A percentile compares a stretch with the other conserved stretches of the same genome.
Evolutionary conservation across 768 basidiomycete genomes (phyloP).

Genomic region (Lactifluus volemus): DNA sequence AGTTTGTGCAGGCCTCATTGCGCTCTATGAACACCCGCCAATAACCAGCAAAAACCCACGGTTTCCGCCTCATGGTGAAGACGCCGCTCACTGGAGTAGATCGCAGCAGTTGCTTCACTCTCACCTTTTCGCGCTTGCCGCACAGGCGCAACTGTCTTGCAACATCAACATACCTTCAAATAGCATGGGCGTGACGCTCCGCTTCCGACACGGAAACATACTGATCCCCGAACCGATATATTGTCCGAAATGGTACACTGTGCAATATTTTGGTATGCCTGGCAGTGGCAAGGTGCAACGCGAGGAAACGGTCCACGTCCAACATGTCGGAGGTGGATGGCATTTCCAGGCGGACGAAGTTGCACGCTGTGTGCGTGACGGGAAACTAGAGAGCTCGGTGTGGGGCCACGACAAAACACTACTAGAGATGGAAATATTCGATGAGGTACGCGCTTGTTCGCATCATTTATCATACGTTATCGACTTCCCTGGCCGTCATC

Average conservation of each 20-base stretch:
- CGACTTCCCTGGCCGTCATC: not conserved
- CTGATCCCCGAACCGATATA: conserved; percentile 56
- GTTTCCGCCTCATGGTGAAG: conserved; percentile 70
- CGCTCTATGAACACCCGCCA: conserved; percentile 73
- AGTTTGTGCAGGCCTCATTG: conserved; percentile 52
- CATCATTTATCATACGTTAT: not conserved
- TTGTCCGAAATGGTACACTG: conserved; percentile 55
- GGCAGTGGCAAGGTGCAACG: conserved; percentile 34
- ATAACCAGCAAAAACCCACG: conserved; percentile 49
- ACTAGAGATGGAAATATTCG: conserved; percentile 77
- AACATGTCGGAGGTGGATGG: conserved; percentile 40
- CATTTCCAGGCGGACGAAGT: conserved; percentile 88
- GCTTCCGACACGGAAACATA: conserved; percentile 69
- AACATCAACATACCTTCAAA: conserved; percentile 46
- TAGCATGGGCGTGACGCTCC: conserved; percentile 52
- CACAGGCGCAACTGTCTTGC: conserved; percentile 66
- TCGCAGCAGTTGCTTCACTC: conserved; percentile 61
- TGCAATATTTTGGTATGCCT: conserved; percentile 47
- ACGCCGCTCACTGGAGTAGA: conserved; percentile 75
- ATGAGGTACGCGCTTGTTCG: conserved; percentile 45
- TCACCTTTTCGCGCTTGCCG: conserved; percentile 62
- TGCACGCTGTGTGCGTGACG: conserved; percentile 64
- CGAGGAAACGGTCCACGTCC: conserved; percentile 50
- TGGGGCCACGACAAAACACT: conserved; percentile 79
- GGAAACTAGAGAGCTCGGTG: conserved; percentile 59